A percentile compares a stretch with the other conserved stretches of the same genome.
These are phyloP conservation scores for Metschnikowia kofuensis DNA, from an alignment of 805 yeast species.

Conservation along the genomic window DNA sequence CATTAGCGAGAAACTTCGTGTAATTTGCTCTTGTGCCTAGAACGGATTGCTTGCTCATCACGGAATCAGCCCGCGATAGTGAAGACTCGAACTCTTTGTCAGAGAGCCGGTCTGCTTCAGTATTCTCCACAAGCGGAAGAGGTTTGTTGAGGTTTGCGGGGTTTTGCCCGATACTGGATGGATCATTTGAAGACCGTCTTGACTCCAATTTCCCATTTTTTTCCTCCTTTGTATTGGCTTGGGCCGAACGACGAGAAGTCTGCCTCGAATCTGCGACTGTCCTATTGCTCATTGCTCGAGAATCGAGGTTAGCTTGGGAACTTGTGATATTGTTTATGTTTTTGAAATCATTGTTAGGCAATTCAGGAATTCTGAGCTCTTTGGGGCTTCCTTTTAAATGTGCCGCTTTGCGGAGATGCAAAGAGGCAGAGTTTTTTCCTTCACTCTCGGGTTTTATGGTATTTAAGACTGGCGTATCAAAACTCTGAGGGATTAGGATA, in stretches of 20 bases:
- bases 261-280: background rate
- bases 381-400: background rate
- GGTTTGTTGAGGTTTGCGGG: background rate
- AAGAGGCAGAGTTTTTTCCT: background rate
- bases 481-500: background rate
- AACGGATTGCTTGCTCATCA: slow-evolving; percentile 33
- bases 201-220: background rate
- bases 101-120: background rate
- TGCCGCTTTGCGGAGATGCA: background rate
- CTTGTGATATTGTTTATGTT: no score
- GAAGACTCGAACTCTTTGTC: background rate
- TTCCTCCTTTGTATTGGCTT: background rate
- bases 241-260: background rate
- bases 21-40: slow-evolving; percentile 41
- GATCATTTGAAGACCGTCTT: slow-evolving; percentile 1
- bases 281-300: background rate
- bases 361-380: background rate
- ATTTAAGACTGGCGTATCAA: background rate
- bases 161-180: background rate
- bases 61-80: slow-evolving; percentile 14
- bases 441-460: background rate
- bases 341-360: background rate
- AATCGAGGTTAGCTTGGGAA: no score
- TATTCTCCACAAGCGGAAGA: background rate
- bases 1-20: slow-evolving; percentile 36